phyloP scores from a whole-genome alignment of 2,329 filamentous ascomycete species.

The Fusarium penzigii region DNA sequence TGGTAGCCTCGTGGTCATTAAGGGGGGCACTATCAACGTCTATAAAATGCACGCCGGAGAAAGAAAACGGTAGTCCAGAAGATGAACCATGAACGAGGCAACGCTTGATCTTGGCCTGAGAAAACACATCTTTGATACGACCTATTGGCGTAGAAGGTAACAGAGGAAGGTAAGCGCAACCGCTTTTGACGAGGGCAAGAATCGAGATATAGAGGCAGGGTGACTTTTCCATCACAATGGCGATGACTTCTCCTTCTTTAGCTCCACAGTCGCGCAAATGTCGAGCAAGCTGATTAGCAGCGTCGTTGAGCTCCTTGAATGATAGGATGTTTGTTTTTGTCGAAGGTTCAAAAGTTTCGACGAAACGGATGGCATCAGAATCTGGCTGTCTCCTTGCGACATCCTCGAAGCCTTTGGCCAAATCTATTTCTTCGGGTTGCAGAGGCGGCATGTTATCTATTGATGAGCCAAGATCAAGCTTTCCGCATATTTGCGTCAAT shows the following conservation, averaged over 20 bases:
- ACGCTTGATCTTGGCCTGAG: conserved; percentile 53
- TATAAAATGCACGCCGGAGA: conserved; percentile 28
- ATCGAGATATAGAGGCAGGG: conserved; percentile 71
- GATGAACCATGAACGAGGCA: conserved; percentile 45
- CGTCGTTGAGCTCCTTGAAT: conserved; percentile 64
- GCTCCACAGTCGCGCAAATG: conserved; percentile 51
- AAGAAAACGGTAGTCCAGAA: conserved; percentile 7
- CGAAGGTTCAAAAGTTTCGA: conserved; percentile 34
- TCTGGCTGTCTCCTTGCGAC: conserved; percentile 50
- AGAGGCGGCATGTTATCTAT: conserved; percentile 46
- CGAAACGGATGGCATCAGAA: conserved; percentile 66
- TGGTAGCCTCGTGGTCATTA: conserved; percentile 32
- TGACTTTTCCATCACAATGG: conserved; percentile 78
- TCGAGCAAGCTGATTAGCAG: conserved; percentile 63
- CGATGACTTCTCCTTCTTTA: conserved; percentile 60
- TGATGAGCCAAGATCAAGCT: conserved; percentile 45
- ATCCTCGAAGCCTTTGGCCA: conserved; percentile 56
- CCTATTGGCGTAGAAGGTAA: conserved; percentile 68
- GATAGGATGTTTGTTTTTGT: conserved; percentile 50
- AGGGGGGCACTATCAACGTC: conserved; percentile 36
- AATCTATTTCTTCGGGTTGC: conserved; percentile 38
- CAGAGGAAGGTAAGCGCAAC: conserved; percentile 79
- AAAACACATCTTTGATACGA: conserved; percentile 62
- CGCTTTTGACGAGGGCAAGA: conserved; percentile 71
- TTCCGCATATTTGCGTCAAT: conserved; percentile 24